Evolutionary conservation across 1,284 basidiomycete genomes (phyloP), one percentile per base, ranked within the genome.

Genomic region (Tylopilus orsonianus): DNA sequence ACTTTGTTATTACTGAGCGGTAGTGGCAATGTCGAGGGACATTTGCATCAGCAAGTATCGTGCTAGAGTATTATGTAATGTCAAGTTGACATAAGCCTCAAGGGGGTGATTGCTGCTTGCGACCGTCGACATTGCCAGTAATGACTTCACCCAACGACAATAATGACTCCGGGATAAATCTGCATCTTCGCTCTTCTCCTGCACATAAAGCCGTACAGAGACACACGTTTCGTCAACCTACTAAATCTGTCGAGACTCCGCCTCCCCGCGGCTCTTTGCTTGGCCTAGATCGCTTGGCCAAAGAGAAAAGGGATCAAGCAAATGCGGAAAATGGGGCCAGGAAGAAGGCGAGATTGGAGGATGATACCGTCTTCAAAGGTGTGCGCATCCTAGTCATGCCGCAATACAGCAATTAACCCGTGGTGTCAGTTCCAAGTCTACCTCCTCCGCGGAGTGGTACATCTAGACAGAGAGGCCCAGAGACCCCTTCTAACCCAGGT

Each of bases 401-500:
- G 9, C 7, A 1, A 3, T 16, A 9, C 23, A 1, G 14, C 3
- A 14, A 30, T 26, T 52, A 0, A 65, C 20, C 2, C n/a, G 14
- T 20, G 3, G 1, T 26, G 2, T 18, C 34, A 93, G 92, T 95
- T 6, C 93, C 93, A 1, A 77, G 67, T 24, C 61, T 94, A 9
- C 89, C 88, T 48, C 72, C 76, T 46, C 69, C 77, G 14, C 77
- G 83, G 37, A 68, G 73, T 12, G 73, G 72, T 32, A 81, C 87
- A 58, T 67, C 78, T 2, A 80, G 94, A 10, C 83, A 90, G 52
- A 74, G 87, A 56, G 89, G 85, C 0, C 88, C 90, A 56, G 93
- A 96, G 57, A 97, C 94, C 0, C 94, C 94, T 0, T 95, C 93
- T n/a, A 90, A 95, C 64, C 87, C 90, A 1, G 87, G 90, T 40